A percentile compares a stretch with the other conserved stretches of the same genome.
Conservation (phyloP, 768 basidiomycete genomes). For the Psilocybe cyanescens region DNA sequence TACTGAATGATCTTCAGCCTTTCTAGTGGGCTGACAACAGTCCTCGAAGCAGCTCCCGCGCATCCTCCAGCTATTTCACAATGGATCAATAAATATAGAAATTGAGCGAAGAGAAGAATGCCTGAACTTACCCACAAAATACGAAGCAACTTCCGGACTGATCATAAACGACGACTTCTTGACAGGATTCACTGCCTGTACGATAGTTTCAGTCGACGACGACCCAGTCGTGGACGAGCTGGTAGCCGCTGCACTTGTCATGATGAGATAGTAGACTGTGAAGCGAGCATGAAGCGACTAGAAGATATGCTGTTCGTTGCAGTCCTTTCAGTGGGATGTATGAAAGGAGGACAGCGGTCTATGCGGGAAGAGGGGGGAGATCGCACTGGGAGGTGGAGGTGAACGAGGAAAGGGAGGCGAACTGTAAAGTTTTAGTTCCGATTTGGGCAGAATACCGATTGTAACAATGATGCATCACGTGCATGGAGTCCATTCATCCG, state of each 20-base stretch:
- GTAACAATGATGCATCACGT: slow-evolving; percentile 2
- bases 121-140: slow-evolving; percentile 27
- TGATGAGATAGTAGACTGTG: slow-evolving; percentile 19
- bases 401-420: slow-evolving; percentile 15
- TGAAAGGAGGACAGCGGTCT: background rate
- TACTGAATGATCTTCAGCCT: slow-evolving; percentile 97
- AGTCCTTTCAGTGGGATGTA: background rate
- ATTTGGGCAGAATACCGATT: slow-evolving; percentile 5
- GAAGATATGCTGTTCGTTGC: background rate
- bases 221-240: slow-evolving; percentile 14
- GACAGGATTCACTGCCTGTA: background rate
- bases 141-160: slow-evolving; percentile 28
- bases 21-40: slow-evolving; percentile 91
- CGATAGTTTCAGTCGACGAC: slow-evolving; percentile 11
- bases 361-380: background rate
- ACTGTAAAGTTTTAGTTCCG: slow-evolving; percentile 23
- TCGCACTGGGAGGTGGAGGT: background rate
- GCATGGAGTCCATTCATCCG: background rate
- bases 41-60: slow-evolving; percentile 76
- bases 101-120: background rate
- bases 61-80: slow-evolving; percentile 50
- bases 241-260: slow-evolving; percentile 19
- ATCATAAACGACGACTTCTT: slow-evolving; percentile 17
- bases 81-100: slow-evolving; percentile 14
- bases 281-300: slow-evolving; percentile 21